Evolutionary conservation across 1,284 basidiomycete genomes (phyloP), one percentile per base, ranked within the genome.

Genomic region (Vanrija sp.): DNA sequence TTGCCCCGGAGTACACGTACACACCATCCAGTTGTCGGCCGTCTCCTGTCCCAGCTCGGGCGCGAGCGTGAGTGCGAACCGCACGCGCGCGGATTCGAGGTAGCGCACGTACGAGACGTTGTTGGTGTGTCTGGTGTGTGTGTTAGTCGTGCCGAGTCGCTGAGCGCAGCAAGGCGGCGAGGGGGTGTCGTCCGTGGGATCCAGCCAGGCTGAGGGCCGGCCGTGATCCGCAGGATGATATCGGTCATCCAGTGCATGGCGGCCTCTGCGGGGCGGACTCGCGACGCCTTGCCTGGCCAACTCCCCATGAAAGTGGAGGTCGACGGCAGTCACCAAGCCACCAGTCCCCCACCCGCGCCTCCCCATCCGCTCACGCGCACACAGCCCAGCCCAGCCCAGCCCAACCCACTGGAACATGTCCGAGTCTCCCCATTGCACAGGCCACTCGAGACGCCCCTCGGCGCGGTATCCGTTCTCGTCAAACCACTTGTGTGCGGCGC

Each of bases 51-150:
- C 66, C 15, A 75, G 61, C 14, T 66, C 63, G 6, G 51, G 52
- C 23, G 57, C 63, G 46, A 67, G 63, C 19, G 63, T 65, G 55
- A 69, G 66, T 14, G 58, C 28, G 57, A 69, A 72, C 26, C 66
- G 53, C 48, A 75, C 65, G 34, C 73, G 61, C 25, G 72, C 67
- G 6, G 65, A 63, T 57, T 77, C 73, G 52, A 72, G 61, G 64
- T 74, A 77, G 46, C 68, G 60, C 18, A 71, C 62, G 54, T 66
- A 71, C 23, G 61, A 57, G 43, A 77, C 75, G 50, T 75, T 77
- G 54, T 77, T 77, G 34, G 71, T 68, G 54, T 77, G 75, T 55
- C 73, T 75, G 46, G 14, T 23, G 2, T 28, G 47, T 57, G 34
- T 52, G 48, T n/a, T n/a, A n/a, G n/a, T n/a, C 19, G 19, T 21